A percentile compares a stretch with the other conserved stretches of the same genome.
These are phyloP conservation scores for Radiomyces spectabilis DNA, from an alignment of 192 early-diverging fungal genomes.

Conservation along the genomic window DNA sequence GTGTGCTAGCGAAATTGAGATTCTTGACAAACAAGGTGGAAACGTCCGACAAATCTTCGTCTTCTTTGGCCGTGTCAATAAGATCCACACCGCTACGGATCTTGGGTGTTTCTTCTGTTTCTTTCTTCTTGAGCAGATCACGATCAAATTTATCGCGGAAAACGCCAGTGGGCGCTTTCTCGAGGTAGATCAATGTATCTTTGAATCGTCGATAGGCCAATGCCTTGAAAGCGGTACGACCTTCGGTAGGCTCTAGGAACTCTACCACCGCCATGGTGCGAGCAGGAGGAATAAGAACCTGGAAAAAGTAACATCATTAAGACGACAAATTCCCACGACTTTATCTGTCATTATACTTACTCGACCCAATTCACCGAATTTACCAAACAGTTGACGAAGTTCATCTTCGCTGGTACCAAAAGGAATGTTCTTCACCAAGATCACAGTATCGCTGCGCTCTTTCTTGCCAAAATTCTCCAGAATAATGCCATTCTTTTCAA, in stretches of 20 bases:
- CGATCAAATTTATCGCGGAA: conserved; percentile 62
- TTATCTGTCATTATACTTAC: too few species aligned
- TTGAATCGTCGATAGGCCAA: conserved; percentile 92
- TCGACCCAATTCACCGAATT: conserved; percentile 86
- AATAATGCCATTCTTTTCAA: conserved; percentile 79
- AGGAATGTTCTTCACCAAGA: conserved; percentile 95
- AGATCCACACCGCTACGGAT: conserved; percentile 32
- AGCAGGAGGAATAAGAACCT: conserved; percentile 80
- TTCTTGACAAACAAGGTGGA: conserved; percentile 95
- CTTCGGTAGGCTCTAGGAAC: conserved; percentile 84
- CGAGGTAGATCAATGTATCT: conserved; percentile 85
- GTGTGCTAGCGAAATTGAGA: conserved; percentile 85
- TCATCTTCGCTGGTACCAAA: conserved; percentile 77
- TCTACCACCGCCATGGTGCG: conserved; percentile 93
- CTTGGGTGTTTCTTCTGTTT: conserved; percentile 28
- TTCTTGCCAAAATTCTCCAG: conserved; percentile 74
- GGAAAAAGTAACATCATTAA: conserved; percentile 1
- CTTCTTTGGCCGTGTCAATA: conserved; percentile 33
- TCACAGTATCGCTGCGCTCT: conserved; percentile 80
- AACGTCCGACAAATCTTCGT: conserved; percentile 48
- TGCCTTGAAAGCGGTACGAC: conserved; percentile 77
- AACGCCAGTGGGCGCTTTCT: conserved; percentile 81
- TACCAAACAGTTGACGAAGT: conserved; percentile 72
- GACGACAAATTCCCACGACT: too few species aligned
- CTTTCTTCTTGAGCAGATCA: conserved; percentile 19